Evolutionary conservation across 768 basidiomycete genomes (phyloP), one percentile per base, ranked within the genome.

Genomic region (Panellus pusillus): DNA sequence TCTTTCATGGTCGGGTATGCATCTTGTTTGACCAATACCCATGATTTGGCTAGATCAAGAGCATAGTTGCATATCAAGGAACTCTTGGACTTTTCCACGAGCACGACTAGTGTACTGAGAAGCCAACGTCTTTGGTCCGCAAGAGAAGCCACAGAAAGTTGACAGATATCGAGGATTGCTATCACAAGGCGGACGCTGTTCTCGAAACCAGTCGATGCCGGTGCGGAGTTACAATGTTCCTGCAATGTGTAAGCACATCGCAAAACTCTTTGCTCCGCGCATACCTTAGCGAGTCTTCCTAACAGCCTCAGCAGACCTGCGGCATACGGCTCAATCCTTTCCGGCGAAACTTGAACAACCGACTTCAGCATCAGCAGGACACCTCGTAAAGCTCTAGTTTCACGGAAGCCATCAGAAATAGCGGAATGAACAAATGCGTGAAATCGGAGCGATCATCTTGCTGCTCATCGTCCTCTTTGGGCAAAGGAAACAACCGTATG

Each of bases 1-100:
- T 99, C 97, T 70, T 97, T 98, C 81, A 91, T 87, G 0, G 90
- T 90, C 7, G 95, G 95, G 66, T 89, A 90, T 1, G 86, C 78
- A 52, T 97, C 93, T 47, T 87, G 88, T 62, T 83, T 84, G 39
- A 86, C 83, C 61, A 96, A 74, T n/a, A 91, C 88, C 95, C 96
- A 98, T 20, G 87, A 86, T 44, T 88, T 81, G 44, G 90, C 82
- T 51, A 98, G 81, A 50, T 93, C 89, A 18, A 99, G 79, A 57
- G 97, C 81, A 65, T 89, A 92, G 13, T 82, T 84, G 66, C 93
- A 95, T 3, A 99, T 79, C 13, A 79, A 69, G 3, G 76, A 61
- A 62, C 86, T 94, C 65, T 89, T 87, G 9, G 94, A 95, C 70
- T 96, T 93, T 64, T 97, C 95, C 39, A 93, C 85, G 36, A 98